Conservation (phyloP, 1,139 yeast species). For the Yamadazyma triangularis region DNA sequence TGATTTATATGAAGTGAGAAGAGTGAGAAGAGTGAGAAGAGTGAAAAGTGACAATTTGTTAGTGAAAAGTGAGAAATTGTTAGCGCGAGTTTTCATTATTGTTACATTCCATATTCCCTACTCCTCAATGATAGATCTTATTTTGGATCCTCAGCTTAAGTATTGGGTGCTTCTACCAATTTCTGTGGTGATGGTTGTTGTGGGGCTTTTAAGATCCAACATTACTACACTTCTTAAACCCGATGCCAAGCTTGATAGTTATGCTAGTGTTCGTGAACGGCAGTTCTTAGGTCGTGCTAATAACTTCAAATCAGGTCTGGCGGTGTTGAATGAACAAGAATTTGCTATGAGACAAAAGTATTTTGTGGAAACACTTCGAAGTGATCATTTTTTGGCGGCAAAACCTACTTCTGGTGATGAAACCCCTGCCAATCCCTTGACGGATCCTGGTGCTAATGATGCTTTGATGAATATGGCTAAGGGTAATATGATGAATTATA, state of each 20-base stretch:
- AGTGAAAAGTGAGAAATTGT: too few species aligned
- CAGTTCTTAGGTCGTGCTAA: conserved; percentile 55
- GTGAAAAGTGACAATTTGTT: too few species aligned
- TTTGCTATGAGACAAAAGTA: conserved; percentile 46
- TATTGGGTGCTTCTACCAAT: conserved; percentile 93
- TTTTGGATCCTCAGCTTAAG: conserved; percentile 77
- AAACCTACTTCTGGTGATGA: conserved; percentile 36
- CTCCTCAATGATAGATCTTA: conserved; percentile 19
- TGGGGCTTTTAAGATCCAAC: conserved; percentile 77
- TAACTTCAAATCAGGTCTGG: conserved; percentile 45
- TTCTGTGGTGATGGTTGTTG: conserved; percentile 82
- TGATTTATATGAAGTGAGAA: too few species aligned
- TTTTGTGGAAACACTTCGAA: conserved; percentile 41
- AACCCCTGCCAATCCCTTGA: conserved; percentile 55
- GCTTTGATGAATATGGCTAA: conserved; percentile 78
- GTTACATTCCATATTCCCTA: too few species aligned
- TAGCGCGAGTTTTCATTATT: too few species aligned
- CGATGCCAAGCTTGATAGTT: conserved; percentile 49
- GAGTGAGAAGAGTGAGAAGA: too few species aligned
- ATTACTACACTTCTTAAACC: conserved; percentile 59
- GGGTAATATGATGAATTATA: conserved; percentile 73
- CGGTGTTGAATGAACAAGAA: conserved; percentile 41
- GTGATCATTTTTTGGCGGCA: conserved; percentile 48
- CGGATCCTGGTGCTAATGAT: conserved; percentile 70
- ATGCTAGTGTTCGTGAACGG: conserved; percentile 58